Percentiles rank a stretch among this genome's conserved stretches.
phyloP scores from a whole-genome alignment of 495 filamentous ascomycete genomes.

The Talaromyces proteolyticus region DNA sequence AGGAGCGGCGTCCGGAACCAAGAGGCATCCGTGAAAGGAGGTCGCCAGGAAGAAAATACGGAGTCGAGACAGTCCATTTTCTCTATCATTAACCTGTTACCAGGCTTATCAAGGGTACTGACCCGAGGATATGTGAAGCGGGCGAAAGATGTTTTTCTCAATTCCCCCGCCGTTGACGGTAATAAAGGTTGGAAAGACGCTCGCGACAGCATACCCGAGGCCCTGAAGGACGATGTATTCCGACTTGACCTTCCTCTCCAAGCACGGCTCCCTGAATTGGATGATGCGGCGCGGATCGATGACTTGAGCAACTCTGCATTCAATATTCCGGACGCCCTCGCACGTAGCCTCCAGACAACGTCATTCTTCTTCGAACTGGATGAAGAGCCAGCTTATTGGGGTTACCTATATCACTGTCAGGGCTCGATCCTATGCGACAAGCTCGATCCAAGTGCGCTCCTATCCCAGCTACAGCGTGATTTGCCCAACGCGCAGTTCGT shows the following conservation, averaged over 20 bases:
- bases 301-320: constrained; percentile 7
- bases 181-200: constrained; percentile 15
- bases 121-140: constrained; percentile 6
- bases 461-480: neutral
- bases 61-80: no score
- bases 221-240: neutral
- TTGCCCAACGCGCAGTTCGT: neutral
- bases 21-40: no score
- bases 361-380: constrained; percentile 20
- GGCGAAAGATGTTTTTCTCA: constrained; percentile 10
- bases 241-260: constrained; percentile 11
- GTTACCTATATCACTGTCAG: constrained; percentile 8
- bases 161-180: constrained; percentile 17
- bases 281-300: constrained; percentile 11
- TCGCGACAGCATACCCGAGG: constrained; percentile 12
- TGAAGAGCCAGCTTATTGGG: neutral
- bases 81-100: no score
- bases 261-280: constrained; percentile 11
- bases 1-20: no score
- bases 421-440: constrained; percentile 12
- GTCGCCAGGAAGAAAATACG: no score
- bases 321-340: constrained; percentile 11
- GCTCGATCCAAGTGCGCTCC: neutral
- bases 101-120: neutral
- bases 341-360: constrained; percentile 11